Evolutionary conservation across 176 grass and related monocot genomes (phyloP).

Genomic region (Triticum timopheevii): DNA sequence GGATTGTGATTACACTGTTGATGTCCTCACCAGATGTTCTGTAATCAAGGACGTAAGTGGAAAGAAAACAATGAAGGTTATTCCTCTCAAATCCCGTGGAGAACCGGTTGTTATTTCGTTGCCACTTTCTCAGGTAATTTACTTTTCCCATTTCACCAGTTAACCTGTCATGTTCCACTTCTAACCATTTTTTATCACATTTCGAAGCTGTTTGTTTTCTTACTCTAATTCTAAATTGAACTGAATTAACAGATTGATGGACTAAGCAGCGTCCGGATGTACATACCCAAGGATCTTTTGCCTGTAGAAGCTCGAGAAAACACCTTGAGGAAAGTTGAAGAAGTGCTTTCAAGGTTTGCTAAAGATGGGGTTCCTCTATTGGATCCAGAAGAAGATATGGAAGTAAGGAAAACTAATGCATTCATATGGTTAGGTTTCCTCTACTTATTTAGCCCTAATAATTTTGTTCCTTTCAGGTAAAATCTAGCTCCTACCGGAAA

Average conservation of each 20-base stretch:
- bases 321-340: conserved; percentile 76
- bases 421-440: background rate
- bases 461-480: conserved; percentile 43
- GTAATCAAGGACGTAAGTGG: conserved; percentile 66
- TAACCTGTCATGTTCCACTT: background rate
- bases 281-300: conserved; percentile 90
- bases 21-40: conserved; percentile 79
- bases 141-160: conserved; percentile 18
- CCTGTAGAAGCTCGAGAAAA: conserved; percentile 82
- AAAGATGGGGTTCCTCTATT: conserved; percentile 92
- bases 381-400: conserved; percentile 98
- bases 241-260: conserved; percentile 62
- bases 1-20: conserved; percentile 82
- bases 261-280: conserved; percentile 77
- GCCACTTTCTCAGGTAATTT: conserved; percentile 74
- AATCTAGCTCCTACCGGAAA: conserved; percentile 82
- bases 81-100: conserved; percentile 65
- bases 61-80: conserved; percentile 66
- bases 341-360: conserved; percentile 78
- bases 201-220: background rate
- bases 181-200: background rate
- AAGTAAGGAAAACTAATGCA: conserved; percentile 57
- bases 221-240: conserved; percentile 25
- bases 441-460: conserved; percentile 6
- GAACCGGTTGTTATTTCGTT: conserved; percentile 86